phyloP scores from a whole-genome alignment of 2,329 filamentous ascomycete genomes.

The Fusarium secorum region DNA sequence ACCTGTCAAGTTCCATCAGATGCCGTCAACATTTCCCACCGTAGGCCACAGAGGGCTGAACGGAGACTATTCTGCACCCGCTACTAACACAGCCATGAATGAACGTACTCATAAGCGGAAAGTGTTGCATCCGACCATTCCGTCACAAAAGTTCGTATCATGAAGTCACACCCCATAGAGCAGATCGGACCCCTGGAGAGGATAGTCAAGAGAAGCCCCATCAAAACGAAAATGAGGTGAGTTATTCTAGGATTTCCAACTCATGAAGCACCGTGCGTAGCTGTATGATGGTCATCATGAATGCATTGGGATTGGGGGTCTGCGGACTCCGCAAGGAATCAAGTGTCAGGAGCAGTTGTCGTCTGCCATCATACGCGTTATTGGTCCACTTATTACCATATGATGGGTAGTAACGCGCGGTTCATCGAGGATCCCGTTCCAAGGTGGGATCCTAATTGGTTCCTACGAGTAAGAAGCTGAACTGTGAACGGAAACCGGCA shows the following conservation, averaged over 20 bases:
- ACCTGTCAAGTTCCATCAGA: neutral
- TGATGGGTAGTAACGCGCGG: neutral
- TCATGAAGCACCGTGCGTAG: fast-evolving
- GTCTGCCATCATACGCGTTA: no score
- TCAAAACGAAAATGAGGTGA: no score
- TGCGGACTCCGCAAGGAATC: neutral
- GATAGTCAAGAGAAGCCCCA: fast-evolving
- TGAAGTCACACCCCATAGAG: no score
- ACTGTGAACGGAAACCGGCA: neutral
- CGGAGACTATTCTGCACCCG: fast-evolving
- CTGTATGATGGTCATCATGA: neutral
- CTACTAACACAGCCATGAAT: fast-evolving
- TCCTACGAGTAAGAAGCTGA: neutral
- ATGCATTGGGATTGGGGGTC: fast-evolving
- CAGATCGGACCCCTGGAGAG: neutral
- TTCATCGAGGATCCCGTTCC: fast-evolving
- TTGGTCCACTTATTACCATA: fast-evolving
- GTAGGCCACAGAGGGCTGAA: fast-evolving
- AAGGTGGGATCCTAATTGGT: fast-evolving
- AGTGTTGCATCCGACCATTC: neutral
- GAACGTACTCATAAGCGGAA: neutral
- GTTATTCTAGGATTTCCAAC: fast-evolving
- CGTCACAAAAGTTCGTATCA: neutral
- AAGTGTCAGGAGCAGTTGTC: neutral
- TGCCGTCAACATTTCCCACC: fast-evolving